phyloP scores from a whole-genome alignment of 2,329 filamentous ascomycete species.

The Lachnellula occidentalis region DNA sequence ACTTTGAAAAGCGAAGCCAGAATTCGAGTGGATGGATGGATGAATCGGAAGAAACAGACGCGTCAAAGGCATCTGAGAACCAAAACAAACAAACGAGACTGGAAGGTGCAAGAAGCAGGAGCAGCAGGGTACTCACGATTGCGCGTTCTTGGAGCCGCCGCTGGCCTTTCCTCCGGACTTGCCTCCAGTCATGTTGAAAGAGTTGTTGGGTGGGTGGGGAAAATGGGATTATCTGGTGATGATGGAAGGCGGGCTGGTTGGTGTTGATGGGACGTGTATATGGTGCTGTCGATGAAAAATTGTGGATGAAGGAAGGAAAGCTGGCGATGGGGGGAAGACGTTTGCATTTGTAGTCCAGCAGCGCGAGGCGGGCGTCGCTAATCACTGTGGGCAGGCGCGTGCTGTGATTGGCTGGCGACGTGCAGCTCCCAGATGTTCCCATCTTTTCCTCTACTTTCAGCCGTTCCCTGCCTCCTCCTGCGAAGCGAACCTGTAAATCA shows the following conservation, averaged over 20 bases:
- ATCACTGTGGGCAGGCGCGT: constrained; percentile 5
- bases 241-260: constrained; percentile 1
- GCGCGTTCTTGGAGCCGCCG: constrained; percentile 92
- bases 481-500: constrained; percentile 3
- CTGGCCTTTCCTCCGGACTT: constrained; percentile 99
- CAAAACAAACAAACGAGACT: constrained; percentile 12
- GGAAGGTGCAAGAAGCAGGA: background rate
- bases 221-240: constrained; percentile 21
- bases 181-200: constrained; percentile 97
- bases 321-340: constrained; percentile 5
- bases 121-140: constrained; percentile 72
- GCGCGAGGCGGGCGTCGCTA: constrained; percentile 13
- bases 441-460: too few species aligned
- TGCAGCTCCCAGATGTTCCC: background rate
- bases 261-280: constrained; percentile 8
- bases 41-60: constrained; percentile 31
- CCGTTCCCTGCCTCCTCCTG: too few species aligned
- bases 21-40: constrained; percentile 16
- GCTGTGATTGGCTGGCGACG: constrained; percentile 6
- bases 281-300: constrained; percentile 18
- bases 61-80: constrained; percentile 31
- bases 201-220: constrained; percentile 30
- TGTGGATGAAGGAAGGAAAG: constrained; percentile 12
- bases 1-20: background rate
- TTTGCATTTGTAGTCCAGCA: constrained; percentile 10